These are phyloP conservation scores for Cicer judaicum DNA, from an alignment of 306 rosid species.

Conservation along the genomic window DNA sequence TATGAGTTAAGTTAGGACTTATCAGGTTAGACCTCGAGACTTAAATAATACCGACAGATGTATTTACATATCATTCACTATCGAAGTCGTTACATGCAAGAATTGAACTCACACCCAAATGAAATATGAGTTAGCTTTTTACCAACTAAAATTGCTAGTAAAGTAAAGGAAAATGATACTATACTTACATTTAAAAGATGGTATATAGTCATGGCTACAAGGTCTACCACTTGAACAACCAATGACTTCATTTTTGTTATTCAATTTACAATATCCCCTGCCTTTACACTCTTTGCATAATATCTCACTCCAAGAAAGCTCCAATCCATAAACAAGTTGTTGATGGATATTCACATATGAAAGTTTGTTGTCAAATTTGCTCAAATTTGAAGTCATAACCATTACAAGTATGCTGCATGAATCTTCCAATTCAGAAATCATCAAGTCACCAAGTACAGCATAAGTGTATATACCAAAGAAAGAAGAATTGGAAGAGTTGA, in stretches of 20 bases:
- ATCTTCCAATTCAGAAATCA: conserved; percentile 24
- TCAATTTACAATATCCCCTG: background rate
- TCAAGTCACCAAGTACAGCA: conserved; percentile 23
- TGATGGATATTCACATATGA: conserved; percentile 33
- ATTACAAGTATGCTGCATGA: conserved; percentile 27
- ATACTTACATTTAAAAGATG: conserved; percentile 16
- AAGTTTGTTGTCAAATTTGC: background rate
- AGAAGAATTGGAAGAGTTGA: conserved; percentile 23
- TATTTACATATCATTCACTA: too few relatives aligned
- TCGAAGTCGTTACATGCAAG: too few relatives aligned
- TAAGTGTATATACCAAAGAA: background rate
- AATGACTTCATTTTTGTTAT: conserved; percentile 22
- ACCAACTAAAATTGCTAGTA: background rate
- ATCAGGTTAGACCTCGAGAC: too few relatives aligned
- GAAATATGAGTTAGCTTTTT: too few relatives aligned
- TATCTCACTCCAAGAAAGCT: conserved; percentile 30
- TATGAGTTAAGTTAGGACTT: too few relatives aligned
- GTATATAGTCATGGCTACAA: background rate
- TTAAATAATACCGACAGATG: too few relatives aligned
- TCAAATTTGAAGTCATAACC: conserved; percentile 1
- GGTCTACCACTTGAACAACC: conserved; percentile 3
- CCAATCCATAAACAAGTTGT: conserved; percentile 34
- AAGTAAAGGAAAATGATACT: background rate
- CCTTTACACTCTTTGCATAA: conserved; percentile 37
- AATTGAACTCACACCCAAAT: too few relatives aligned